Conservation (phyloP, 2,329 filamentous ascomycete species). For the Aspergillus transmontanensis region DNA sequence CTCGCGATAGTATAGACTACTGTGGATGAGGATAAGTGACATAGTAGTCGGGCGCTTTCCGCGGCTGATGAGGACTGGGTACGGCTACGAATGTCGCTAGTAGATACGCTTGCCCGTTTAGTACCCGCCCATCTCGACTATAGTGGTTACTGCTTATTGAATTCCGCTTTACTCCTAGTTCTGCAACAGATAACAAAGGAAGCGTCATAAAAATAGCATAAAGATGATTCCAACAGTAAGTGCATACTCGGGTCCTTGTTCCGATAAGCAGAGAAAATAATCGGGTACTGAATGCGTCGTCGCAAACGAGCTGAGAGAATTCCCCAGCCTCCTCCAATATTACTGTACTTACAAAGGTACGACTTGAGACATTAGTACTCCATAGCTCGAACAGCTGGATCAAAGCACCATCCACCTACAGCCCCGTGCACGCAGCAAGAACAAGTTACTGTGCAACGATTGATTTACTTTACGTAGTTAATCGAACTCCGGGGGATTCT, state of each 20-base stretch:
- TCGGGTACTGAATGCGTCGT: not conserved
- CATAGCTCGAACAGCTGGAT: not conserved
- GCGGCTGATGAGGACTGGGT: conserved; percentile 18
- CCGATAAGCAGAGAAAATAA: not conserved
- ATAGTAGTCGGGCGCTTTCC: conserved; percentile 24
- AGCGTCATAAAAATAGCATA: not conserved
- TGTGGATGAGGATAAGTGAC: not conserved
- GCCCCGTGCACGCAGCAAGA: conserved; percentile 25
- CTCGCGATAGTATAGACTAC: not conserved
- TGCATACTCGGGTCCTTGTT: not conserved
- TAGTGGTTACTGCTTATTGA: not conserved
- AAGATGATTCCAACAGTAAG: not conserved
- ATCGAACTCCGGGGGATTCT: conserved; percentile 36
- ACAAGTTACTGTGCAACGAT: not conserved
- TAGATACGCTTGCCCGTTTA: not conserved
- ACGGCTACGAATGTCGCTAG: not conserved
- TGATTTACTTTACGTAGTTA: not conserved
- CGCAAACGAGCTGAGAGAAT: not conserved
- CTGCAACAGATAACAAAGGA: not conserved
- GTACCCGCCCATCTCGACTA: not conserved
- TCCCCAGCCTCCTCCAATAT: not conserved
- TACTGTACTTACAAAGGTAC: not conserved
- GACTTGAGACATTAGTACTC: not conserved
- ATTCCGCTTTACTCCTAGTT: not conserved
- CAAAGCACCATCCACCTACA: conserved; percentile 27